Evolutionary conservation across 495 filamentous ascomycete genomes (phyloP).

Genomic region (Pseudotulostoma volvatum): DNA sequence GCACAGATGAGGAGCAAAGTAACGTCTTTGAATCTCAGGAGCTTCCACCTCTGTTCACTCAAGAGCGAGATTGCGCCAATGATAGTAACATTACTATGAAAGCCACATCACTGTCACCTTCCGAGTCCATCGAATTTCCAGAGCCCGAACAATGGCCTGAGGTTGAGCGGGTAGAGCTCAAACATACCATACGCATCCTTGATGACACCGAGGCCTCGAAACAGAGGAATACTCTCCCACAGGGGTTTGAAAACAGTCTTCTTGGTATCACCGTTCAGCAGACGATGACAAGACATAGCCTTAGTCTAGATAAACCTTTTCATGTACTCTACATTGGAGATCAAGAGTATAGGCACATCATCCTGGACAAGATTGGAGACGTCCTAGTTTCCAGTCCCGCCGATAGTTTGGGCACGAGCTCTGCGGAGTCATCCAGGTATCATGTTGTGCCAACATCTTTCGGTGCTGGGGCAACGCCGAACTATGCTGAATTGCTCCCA

Average conservation of each 20-base stretch:
- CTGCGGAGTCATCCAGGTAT: constrained; percentile 42
- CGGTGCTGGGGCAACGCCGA: constrained; percentile 36
- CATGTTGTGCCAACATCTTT: constrained; percentile 64
- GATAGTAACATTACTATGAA: constrained; percentile 29
- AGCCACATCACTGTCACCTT: constrained; percentile 17
- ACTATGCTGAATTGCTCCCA: constrained; percentile 54
- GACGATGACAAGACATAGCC: constrained; percentile 49
- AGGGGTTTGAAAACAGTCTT: constrained; percentile 13
- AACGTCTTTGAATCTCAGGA: constrained; percentile 24
- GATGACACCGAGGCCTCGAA: constrained; percentile 34
- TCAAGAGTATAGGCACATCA: constrained; percentile 43
- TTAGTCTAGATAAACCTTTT: constrained; percentile 49
- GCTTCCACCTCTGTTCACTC: constrained; percentile 25
- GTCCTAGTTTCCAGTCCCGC: constrained; percentile 39
- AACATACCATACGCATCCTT: constrained; percentile 45
- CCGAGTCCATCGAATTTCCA: constrained; percentile 42
- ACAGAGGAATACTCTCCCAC: constrained; percentile 25
- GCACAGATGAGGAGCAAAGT: constrained; percentile 19
- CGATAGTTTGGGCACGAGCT: constrained; percentile 24
- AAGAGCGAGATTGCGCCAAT: constrained; percentile 19
- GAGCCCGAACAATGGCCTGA: constrained; percentile 38
- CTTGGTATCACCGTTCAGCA: constrained; percentile 47
- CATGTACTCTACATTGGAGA: constrained; percentile 55
- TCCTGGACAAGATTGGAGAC: constrained; percentile 59
- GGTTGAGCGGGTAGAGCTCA: constrained; percentile 40